Base-by-base conservation (phyloP, 192 early-diverging fungal genomes). In the Rhizophlyctis rosea region DNA sequence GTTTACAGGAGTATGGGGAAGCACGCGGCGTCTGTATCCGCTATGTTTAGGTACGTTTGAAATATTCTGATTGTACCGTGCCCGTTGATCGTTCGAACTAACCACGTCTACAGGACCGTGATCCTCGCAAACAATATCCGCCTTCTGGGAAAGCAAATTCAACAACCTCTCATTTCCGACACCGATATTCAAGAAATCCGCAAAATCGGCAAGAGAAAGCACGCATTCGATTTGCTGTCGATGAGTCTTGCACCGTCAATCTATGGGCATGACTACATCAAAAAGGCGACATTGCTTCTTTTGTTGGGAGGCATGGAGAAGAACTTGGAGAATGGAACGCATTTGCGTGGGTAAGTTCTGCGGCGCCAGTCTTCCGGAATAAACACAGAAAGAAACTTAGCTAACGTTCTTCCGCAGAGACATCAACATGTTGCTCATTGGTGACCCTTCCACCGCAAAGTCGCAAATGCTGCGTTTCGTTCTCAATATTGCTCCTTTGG, bases 361-460 rank as follows among this genome's bases (percentile, higher is more conserved):
- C 39, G 18, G n/a, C n/a, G n/a, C n/a, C n/a, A n/a, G n/a, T n/a
- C n/a, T n/a, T n/a, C n/a, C n/a, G n/a, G n/a, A n/a, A n/a, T n/a
- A n/a, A n/a, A n/a, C n/a, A n/a, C n/a, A n/a, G n/a, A n/a, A n/a
- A n/a, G n/a, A n/a, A n/a, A n/a, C n/a, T n/a, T n/a, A n/a, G n/a
- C n/a, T n/a, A n/a, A n/a, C n/a, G n/a, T n/a, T n/a, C n/a, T 18
- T 18, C 7, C 88, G 96, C 74, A 95, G 96, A 57, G 96, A 99
- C 72, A 81, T 99, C 57, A 99, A 99, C 75, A 71, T 97, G 29
- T 96, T 92, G 68, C 76, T 99, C 68, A 96, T 99, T 93, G 96
- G 96, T 74, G 96, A 99, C 71, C 96, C 96, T 50, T 95, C 95
- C 69, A 93, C 96, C 47, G 94, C 94, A 65, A 99, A 99, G 78